Evolutionary conservation across 2,329 filamentous ascomycete species (phyloP).

Genomic region (Aspergillus uvarum): DNA sequence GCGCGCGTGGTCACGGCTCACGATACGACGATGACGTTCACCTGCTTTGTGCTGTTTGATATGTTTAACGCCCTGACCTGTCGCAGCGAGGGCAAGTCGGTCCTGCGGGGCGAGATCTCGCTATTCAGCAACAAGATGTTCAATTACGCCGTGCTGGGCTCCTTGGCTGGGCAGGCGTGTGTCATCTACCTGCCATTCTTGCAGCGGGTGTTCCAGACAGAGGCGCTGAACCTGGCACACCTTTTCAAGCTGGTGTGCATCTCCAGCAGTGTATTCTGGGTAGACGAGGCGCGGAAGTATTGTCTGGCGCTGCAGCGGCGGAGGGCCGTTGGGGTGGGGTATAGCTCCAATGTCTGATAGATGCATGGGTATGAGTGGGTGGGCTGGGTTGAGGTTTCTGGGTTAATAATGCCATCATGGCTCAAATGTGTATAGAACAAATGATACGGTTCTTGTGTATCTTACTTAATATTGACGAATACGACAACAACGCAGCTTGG

Average conservation of each 20-base stretch:
- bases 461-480: background rate
- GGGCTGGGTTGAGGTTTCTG: background rate
- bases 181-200: slow-evolving; percentile 95
- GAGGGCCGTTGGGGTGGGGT: slow-evolving; percentile 37
- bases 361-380: background rate
- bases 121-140: slow-evolving; percentile 88
- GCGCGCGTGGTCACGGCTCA: slow-evolving; percentile 74
- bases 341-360: slow-evolving; percentile 42
- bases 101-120: slow-evolving; percentile 81
- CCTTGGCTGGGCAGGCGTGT: slow-evolving; percentile 77
- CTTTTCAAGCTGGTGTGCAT: slow-evolving; percentile 69
- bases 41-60: slow-evolving; percentile 97
- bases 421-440: background rate
- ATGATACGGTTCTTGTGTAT: background rate
- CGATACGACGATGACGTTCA: slow-evolving; percentile 99
- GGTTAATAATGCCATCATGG: background rate
- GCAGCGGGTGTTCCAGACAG: slow-evolving; percentile 94
- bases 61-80: slow-evolving; percentile 99
- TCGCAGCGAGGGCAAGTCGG: slow-evolving; percentile 84
- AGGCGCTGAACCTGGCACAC: slow-evolving; percentile 74
- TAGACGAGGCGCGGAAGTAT: slow-evolving; percentile 86
- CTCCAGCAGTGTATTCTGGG: slow-evolving; percentile 92
- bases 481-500: background rate
- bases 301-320: slow-evolving; percentile 32
- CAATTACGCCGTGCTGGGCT: slow-evolving; percentile 89